phyloP scores from a whole-genome alignment of 176 grass and related monocot species.

The Thinopyrum elongatum region DNA sequence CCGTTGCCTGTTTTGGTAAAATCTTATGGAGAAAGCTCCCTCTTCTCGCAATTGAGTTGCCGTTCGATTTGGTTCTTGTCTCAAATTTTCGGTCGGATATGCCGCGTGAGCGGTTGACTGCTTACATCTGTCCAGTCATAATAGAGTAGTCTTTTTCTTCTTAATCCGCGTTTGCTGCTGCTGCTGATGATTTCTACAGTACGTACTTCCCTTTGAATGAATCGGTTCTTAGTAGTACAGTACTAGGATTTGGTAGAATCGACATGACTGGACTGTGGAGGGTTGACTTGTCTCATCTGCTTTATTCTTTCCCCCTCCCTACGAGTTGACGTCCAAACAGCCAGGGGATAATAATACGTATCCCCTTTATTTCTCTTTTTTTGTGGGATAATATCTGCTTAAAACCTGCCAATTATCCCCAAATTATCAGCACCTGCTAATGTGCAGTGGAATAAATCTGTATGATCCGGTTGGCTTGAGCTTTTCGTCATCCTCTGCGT shows the following conservation, averaged over 20 bases:
- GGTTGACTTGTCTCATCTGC: slow-evolving; percentile 38
- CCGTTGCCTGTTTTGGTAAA: neutral
- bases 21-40: neutral
- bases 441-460: neutral
- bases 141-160: neutral
- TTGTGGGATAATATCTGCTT: neutral
- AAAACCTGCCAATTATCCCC: neutral
- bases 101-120: neutral
- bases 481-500: neutral
- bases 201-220: neutral
- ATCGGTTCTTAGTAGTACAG: slow-evolving; percentile 10
- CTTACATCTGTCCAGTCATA: slow-evolving; percentile 1
- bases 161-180: slow-evolving; percentile 16
- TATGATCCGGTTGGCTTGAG: neutral
- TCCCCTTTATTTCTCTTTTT: neutral
- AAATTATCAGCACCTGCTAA: neutral
- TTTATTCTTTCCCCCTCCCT: neutral
- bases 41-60: neutral
- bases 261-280: slow-evolving; percentile 22
- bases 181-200: neutral
- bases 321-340: neutral
- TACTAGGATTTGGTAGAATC: slow-evolving; percentile 15
- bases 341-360: neutral
- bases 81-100: slow-evolving; percentile 16
- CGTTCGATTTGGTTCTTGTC: neutral